Evolutionary conservation across 495 filamentous ascomycete species (phyloP).

Genomic region (Xylaria scruposa): DNA sequence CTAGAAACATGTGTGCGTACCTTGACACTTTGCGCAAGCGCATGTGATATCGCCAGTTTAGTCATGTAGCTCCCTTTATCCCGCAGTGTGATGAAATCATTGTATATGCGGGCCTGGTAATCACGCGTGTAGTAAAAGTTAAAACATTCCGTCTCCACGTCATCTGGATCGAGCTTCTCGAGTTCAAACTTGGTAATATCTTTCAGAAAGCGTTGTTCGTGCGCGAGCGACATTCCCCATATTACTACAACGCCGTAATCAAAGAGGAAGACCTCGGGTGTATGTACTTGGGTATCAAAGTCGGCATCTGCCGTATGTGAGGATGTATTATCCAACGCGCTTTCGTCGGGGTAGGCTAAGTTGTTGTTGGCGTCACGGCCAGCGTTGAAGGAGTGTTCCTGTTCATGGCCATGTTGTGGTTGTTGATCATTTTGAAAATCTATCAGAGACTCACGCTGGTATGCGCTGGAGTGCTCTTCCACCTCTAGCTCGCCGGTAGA

Average conservation of each 20-base stretch:
- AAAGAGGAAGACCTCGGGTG: slow-evolving; percentile 93
- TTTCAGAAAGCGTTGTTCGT: slow-evolving; percentile 88
- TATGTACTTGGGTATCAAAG: slow-evolving; percentile 81
- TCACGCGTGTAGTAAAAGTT: slow-evolving; percentile 99
- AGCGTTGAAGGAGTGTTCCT: slow-evolving; percentile 29
- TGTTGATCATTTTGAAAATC: slow-evolving; percentile 31
- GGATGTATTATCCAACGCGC: slow-evolving; percentile 37
- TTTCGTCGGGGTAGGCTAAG: slow-evolving; percentile 40
- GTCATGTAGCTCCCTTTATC: slow-evolving; percentile 97
- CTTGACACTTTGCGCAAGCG: slow-evolving; percentile 92
- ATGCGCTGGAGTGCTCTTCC: slow-evolving; percentile 40
- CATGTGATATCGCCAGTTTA: slow-evolving; percentile 95
- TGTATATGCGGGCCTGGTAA: slow-evolving; percentile 98
- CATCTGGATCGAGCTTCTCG: slow-evolving; percentile 85
- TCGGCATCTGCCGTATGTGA: slow-evolving; percentile 45
- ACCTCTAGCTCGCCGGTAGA: slow-evolving; percentile 46
- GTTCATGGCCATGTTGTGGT: slow-evolving; percentile 21
- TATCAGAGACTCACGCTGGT: slow-evolving; percentile 33
- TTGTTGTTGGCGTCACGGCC: slow-evolving; percentile 41
- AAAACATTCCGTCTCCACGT: slow-evolving; percentile 95
- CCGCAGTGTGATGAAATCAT: slow-evolving; percentile 93
- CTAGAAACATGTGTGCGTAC: slow-evolving; percentile 43
- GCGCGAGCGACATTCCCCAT: slow-evolving; percentile 89
- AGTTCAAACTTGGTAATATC: slow-evolving; percentile 95
- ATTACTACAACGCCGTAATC: slow-evolving; percentile 99